Conservation (phyloP, 2,329 filamentous ascomycete species). For the Cladosporium sp. region DNA sequence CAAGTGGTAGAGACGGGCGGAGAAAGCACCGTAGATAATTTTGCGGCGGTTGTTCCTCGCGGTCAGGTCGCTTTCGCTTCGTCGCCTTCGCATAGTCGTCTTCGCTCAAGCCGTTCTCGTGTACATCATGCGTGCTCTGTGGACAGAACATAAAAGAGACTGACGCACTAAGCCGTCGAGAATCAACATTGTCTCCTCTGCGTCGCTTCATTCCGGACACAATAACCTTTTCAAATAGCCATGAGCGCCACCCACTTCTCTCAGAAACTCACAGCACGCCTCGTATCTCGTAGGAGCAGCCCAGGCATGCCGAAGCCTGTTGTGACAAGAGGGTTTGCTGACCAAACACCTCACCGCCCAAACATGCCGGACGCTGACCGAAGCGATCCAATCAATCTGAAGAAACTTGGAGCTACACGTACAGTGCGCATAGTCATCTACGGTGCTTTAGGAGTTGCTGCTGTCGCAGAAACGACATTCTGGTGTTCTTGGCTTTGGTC, state of each 20-base stretch:
- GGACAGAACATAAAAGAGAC: not conserved
- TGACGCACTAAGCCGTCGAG: not conserved
- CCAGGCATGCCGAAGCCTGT: not conserved
- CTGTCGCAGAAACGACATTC: constrained; percentile 3
- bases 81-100: not conserved
- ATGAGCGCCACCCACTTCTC: not conserved
- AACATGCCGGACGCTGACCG: not conserved
- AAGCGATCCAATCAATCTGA: not conserved
- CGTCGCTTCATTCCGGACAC: no score
- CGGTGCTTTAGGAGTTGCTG: not conserved
- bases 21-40: not conserved
- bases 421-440: not conserved
- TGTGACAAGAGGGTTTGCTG: not conserved
- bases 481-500: constrained; percentile 12
- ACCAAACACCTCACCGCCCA: not conserved
- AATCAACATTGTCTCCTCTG: not conserved
- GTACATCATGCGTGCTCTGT: not conserved
- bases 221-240: not conserved
- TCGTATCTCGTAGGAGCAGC: not conserved
- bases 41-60: not conserved
- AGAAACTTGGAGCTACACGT: not conserved
- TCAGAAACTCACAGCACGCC: not conserved
- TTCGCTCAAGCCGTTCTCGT: not conserved
- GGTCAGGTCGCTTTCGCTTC: not conserved
- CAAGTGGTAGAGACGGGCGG: not conserved